A percentile compares a stretch with the other conserved stretches of the same genome.
phyloP scores from a whole-genome alignment of 495 filamentous ascomycete species.

The Penicillium arizonense region DNA sequence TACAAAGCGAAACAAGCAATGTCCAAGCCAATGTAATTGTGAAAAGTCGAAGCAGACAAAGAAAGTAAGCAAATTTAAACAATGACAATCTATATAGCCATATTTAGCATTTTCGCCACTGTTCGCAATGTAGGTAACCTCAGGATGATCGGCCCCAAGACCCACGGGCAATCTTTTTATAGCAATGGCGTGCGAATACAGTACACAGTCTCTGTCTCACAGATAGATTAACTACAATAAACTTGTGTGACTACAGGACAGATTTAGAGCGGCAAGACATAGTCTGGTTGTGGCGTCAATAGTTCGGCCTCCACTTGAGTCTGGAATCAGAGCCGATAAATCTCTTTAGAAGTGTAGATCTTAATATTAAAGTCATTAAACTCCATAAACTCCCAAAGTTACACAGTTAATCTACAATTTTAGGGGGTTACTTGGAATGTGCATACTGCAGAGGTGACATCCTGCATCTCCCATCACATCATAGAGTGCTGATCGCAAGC shows the following conservation, averaged over 20 bases:
- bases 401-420: neutral
- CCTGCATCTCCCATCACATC: constrained; percentile 9
- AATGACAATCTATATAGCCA: neutral
- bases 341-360: neutral
- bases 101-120: constrained; percentile 2
- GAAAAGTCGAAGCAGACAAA: no score
- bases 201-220: neutral
- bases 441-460: no score
- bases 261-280: constrained; percentile 13
- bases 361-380: neutral
- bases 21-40: no score
- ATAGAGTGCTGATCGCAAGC: neutral
- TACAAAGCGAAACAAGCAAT: no score
- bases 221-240: neutral
- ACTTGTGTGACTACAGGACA: neutral
- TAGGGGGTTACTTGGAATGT: neutral
- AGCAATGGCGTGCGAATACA: neutral
- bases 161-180: constrained; percentile 8
- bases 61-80: no score
- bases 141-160: constrained; percentile 3
- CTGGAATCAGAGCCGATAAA: neutral
- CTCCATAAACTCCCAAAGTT: neutral
- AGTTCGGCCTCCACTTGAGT: constrained; percentile 14
- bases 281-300: constrained; percentile 27
- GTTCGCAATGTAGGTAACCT: constrained; percentile 2